Evolutionary conservation across 2,329 filamentous ascomycete genomes (phyloP).

Genomic region (Diaporthe sp.): DNA sequence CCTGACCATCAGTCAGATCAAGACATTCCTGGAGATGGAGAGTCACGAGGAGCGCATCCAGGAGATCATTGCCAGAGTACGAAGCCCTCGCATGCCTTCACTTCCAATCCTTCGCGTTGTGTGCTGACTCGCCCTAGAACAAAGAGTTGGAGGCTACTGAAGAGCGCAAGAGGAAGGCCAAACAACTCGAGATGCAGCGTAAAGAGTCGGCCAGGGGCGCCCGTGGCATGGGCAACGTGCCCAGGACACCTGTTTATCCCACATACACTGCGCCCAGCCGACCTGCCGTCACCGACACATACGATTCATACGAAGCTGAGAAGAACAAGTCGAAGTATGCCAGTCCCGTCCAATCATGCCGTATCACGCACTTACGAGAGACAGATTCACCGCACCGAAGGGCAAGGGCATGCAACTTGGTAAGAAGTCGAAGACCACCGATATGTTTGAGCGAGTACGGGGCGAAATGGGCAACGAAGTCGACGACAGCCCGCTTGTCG

Average conservation of each 20-base stretch:
- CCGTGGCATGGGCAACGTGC: constrained; percentile 65
- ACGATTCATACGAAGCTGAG: constrained; percentile 95
- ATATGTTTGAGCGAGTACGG: constrained; percentile 96
- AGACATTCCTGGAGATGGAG: constrained; percentile 99
- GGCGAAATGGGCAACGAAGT: constrained; percentile 90
- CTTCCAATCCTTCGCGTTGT: neutral
- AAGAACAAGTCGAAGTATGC: constrained; percentile 94
- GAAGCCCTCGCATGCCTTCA: constrained; percentile 43
- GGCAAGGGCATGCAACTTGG: constrained; percentile 99
- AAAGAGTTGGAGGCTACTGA: constrained; percentile 98
- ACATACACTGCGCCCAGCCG: constrained; percentile 87
- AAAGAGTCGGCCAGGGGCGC: constrained; percentile 91
- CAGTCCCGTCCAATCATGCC: neutral
- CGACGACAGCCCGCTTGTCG: constrained; percentile 81
- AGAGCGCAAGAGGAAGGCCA: constrained; percentile 98
- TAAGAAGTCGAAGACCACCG: constrained; percentile 98
- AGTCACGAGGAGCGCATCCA: constrained; percentile 99
- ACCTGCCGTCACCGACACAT: constrained; percentile 82
- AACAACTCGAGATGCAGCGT: constrained; percentile 98
- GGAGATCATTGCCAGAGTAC: constrained; percentile 92
- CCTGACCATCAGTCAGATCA: constrained; percentile 95
- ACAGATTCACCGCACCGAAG: constrained; percentile 75
- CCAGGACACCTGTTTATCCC: constrained; percentile 86
- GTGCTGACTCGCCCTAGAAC: constrained; percentile 70
- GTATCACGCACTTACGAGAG: constrained; percentile 45